These are phyloP conservation scores for Vanderwaltozyma yarrowii DNA, from an alignment of 805 yeast genomes.

Conservation along the genomic window DNA sequence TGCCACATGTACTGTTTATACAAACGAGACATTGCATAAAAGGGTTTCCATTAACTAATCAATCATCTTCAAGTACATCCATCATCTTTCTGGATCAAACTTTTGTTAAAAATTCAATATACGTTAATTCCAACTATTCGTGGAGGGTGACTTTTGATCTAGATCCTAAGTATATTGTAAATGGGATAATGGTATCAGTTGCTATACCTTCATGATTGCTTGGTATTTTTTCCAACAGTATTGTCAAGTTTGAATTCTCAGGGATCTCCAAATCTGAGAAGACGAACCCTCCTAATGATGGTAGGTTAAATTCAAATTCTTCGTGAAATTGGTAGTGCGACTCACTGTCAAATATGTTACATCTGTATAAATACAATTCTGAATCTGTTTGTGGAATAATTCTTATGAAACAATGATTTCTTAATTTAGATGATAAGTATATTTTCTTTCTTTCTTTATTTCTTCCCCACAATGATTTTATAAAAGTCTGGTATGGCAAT, in stretches of 20 bases:
- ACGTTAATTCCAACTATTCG: too few relatives aligned
- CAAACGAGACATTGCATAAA: too few relatives aligned
- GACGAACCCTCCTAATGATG: constrained; percentile 11
- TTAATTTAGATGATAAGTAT: not conserved
- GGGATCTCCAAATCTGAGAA: constrained; percentile 8
- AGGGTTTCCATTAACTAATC: too few relatives aligned
- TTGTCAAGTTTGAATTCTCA: not conserved
- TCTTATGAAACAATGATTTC: constrained; percentile 13
- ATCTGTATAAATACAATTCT: constrained; percentile 7
- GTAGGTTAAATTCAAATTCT: constrained; percentile 5
- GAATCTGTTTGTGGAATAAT: constrained; percentile 6
- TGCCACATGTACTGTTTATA: too few relatives aligned
- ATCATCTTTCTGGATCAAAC: too few relatives aligned
- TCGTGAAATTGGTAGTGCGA: constrained; percentile 7
- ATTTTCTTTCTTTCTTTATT: constrained; percentile 7
- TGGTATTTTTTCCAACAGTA: not conserved
- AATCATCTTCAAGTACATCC: too few relatives aligned
- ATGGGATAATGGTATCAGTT: too few relatives aligned
- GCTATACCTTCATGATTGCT: not conserved
- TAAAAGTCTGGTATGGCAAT: constrained; percentile 11
- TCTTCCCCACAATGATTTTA: constrained; percentile 5
- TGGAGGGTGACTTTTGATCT: too few relatives aligned
- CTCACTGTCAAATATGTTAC: constrained; percentile 15
- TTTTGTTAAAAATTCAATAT: too few relatives aligned
- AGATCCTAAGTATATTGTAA: too few relatives aligned